Evolutionary conservation across 495 filamentous ascomycete species (phyloP), one percentile per base, ranked within the genome.

Genomic region (Apodospora peruviana): DNA sequence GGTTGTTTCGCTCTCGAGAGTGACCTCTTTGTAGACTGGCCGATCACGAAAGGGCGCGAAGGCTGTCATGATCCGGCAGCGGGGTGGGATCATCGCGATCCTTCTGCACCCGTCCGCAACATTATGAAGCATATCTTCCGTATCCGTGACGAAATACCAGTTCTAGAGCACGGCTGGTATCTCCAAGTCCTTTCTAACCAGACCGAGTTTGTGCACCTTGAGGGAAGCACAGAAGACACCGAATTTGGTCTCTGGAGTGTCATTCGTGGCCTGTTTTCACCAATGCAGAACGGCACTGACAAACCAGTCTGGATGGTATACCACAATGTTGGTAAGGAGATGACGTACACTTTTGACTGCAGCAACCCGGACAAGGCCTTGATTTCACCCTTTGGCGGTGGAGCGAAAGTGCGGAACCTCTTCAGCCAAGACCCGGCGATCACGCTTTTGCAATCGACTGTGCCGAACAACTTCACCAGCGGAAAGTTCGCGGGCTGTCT

Each of bases 211-310:
- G 57, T 80, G 14, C 64, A 71, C 11, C 71, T 80, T 1, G 72
- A 73, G 10, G 82, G 81, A 17, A 84, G 78, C 21, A 63, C 70
- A 19, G 71, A 66, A 0, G 67, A 71, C 0, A 86, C 85, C 5
- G 81, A 85, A 53, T 78, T 75, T 8, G 85, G 85, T 10, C 72
- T 88, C 56, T 88, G 82, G 82, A 84, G 82, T 47, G 73, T 84
- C 25, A 49, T 77, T 27, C 74, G 85, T 16, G 75, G 72, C 14
- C 60, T 67, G 18, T 76, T 74, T 40, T 62, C 66, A 1, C 65
- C 55, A 17, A 54, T 77, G 10, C 84, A 88, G 56, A 69, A 82
- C 45, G 64, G 81, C 11, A 57, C 50, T 5, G 81, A 84, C 24
- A 72, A 79, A 44, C 68, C 74, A 0, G 71, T 87, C 4, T 88